Percentiles rank a stretch among this genome's conserved stretches.
phyloP scores from a whole-genome alignment of 164 flowering plant species.

The Aristolochia fimbriata region DNA sequence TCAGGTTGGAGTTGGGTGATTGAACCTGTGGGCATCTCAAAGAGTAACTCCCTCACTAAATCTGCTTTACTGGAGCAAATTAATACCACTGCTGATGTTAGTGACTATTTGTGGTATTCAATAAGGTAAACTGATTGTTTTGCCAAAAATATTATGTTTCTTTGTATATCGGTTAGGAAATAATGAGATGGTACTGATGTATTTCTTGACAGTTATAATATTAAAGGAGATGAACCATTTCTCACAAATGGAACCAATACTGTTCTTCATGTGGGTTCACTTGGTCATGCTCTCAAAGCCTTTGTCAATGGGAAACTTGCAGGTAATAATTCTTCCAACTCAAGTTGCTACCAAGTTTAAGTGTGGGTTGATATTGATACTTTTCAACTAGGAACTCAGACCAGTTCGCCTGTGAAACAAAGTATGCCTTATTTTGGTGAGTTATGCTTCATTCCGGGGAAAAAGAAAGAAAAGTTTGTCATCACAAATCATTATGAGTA shows the following conservation, averaged over 20 bases:
- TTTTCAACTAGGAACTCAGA: too few species aligned
- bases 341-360: neutral
- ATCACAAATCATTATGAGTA: too few species aligned
- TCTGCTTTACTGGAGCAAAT: conserved; percentile 76
- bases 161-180: neutral
- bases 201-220: conserved; percentile 36
- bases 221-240: conserved; percentile 42
- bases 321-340: conserved; percentile 34
- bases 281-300: conserved; percentile 81
- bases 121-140: conserved; percentile 38
- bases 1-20: conserved; percentile 74
- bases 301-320: conserved; percentile 70
- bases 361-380: too few species aligned
- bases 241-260: conserved; percentile 61
- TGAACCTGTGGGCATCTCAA: conserved; percentile 90
- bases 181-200: neutral
- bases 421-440: too few species aligned
- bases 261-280: conserved; percentile 72
- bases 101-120: conserved; percentile 98
- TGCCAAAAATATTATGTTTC: neutral
- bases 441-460: too few species aligned
- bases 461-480: too few species aligned
- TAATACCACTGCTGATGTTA: conserved; percentile 86
- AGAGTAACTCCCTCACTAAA: conserved; percentile 41
- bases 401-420: too few species aligned